Evolutionary conservation across 2,329 filamentous ascomycete species (phyloP).

Genomic region (Fusarium sacchari): DNA sequence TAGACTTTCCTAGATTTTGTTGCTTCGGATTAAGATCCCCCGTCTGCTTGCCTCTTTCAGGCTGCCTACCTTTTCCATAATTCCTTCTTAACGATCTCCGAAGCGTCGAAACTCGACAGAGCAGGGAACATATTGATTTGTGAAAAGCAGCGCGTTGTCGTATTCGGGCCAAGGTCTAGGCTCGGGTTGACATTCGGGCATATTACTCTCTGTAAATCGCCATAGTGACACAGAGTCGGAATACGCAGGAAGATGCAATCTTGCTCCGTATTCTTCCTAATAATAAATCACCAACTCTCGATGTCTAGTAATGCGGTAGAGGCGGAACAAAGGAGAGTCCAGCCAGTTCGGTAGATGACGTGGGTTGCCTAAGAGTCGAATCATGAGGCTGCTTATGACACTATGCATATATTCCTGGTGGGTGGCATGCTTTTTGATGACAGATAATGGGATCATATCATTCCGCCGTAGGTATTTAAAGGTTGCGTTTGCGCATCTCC

Average conservation of each 20-base stretch:
- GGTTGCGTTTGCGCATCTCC: slow-evolving; percentile 11
- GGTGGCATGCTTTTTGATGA: slow-evolving; percentile 8
- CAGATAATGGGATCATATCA: slow-evolving; percentile 23
- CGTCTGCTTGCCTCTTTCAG: too few relatives aligned
- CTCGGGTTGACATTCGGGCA: background rate
- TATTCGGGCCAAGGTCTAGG: background rate
- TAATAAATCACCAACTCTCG: background rate
- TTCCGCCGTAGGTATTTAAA: background rate
- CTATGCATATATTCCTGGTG: background rate
- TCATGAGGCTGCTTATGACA: background rate
- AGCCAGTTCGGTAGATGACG: background rate
- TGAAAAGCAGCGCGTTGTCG: background rate
- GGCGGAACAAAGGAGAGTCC: background rate
- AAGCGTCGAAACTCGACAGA: too few relatives aligned
- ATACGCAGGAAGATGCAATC: background rate
- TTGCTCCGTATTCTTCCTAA: background rate
- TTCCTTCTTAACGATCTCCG: fast-evolving
- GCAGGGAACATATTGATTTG: too few relatives aligned
- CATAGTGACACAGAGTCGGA: background rate
- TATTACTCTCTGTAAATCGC: background rate
- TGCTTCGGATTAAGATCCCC: too few relatives aligned
- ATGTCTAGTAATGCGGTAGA: too few relatives aligned
- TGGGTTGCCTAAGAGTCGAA: slow-evolving; percentile 1
- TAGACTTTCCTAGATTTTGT: too few relatives aligned
- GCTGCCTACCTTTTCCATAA: too few relatives aligned